Percentiles rank a stretch among this genome's conserved stretches.
phyloP scores from a whole-genome alignment of 129 eudicot genomes.

The Escallonia rubra region DNA sequence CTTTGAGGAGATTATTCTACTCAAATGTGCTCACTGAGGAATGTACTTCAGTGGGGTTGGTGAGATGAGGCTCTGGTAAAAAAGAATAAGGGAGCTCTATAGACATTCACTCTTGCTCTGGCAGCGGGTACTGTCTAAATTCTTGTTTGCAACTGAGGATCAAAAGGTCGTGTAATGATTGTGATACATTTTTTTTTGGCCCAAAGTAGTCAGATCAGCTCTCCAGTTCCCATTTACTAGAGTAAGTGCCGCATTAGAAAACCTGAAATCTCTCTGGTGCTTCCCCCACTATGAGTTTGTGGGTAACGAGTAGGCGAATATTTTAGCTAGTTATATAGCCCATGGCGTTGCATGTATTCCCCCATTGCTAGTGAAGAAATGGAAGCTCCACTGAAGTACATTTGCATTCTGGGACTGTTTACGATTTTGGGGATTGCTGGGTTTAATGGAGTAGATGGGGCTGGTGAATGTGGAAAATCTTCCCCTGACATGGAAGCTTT shows the following conservation, averaged over 20 bases:
- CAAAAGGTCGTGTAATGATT: slow-evolving; percentile 17
- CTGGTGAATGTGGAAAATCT: slow-evolving; percentile 64
- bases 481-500: slow-evolving; percentile 72
- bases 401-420: slow-evolving; percentile 39
- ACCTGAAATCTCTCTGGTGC: slow-evolving; percentile 22
- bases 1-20: slow-evolving; percentile 15
- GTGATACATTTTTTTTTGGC: slow-evolving; percentile 1
- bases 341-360: slow-evolving; percentile 16
- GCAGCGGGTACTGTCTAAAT: too few relatives aligned
- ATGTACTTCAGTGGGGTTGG: slow-evolving; percentile 39
- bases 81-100: slow-evolving; percentile 1
- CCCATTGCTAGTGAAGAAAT: slow-evolving; percentile 12
- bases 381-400: slow-evolving; percentile 46
- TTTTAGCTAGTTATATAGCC: slow-evolving; percentile 16
- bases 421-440: slow-evolving; percentile 29
- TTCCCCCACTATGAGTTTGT: slow-evolving; percentile 49
- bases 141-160: neutral
- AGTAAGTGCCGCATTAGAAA: slow-evolving; percentile 35
- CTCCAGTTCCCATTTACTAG: slow-evolving; percentile 5
- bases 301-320: slow-evolving; percentile 28
- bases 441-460: slow-evolving; percentile 41
- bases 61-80: slow-evolving; percentile 14
- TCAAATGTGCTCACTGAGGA: slow-evolving; percentile 12
- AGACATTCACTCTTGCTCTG: neutral
- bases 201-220: slow-evolving; percentile 13